Evolutionary conservation across 2,329 filamentous ascomycete genomes (phyloP), one percentile per base, ranked within the genome.

Genomic region (Fusarium sp.): DNA sequence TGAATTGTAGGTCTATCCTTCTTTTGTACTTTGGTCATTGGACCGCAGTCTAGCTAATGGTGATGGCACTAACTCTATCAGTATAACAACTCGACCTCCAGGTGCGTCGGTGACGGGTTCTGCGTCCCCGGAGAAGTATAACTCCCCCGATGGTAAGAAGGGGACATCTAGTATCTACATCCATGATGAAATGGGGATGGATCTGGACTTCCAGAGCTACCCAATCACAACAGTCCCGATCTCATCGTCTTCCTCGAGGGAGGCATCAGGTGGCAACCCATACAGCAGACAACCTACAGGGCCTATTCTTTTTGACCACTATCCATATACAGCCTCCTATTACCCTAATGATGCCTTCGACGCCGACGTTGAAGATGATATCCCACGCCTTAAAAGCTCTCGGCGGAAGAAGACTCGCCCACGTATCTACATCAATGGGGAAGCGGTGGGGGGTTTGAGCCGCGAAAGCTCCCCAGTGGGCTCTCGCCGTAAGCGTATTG

Each of bases 1-100:
- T 79, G 89, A 91, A 65, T 84, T 83, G 87, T 89, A 85, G 80
- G 86, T 85, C 40, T 45, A 42, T 22, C 11, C 27, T 18, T 59
- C 22, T 59, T 62, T 61, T 45, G 62, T 70, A 52, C 54, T 40
- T 42, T 62, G 37, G n/a, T 54, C 31, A 18, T 29, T 50, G 40
- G n/a, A 13, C 11, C n/a, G 14, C n/a, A 42, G 20, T 42, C 40
- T n/a, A 22, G 40, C 4, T 20, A 22, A 42, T 20, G n/a, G 27
- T 27, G 20, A 24, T 24, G 13, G 1, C 22, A 24, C 42, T 24
- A 5, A 24, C 42, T 47, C 14, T 24, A 2, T 10, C 16, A 47
- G 42, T 27, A 22, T 18, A 47, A 24, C 22, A 16, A 18, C 42
- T 47, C 7, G 2, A 9, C 22, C 42, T 14, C 22, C 22, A 5